Evolutionary conservation across 2,329 filamentous ascomycete genomes (phyloP), one percentile per base, ranked within the genome.

Genomic region (Zalaria sp.): DNA sequence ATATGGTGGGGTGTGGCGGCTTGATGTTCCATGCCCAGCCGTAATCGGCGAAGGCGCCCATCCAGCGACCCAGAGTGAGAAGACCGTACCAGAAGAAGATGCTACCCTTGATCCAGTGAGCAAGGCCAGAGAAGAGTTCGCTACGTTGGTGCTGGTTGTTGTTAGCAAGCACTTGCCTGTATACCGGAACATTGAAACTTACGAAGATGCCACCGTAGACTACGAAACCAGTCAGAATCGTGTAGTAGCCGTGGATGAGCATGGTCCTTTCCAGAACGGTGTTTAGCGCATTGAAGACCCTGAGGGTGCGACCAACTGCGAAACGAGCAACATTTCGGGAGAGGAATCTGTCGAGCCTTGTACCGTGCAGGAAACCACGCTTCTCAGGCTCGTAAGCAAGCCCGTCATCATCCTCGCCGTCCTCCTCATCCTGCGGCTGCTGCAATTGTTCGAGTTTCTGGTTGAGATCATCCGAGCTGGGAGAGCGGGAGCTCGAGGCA

Each of bases 1-100:
- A 70, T 18, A 75, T 69, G n/a, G 75, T 57, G 10, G 65, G 64
- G 46, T 61, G 58, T 5, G 65, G 56, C 5, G 84, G 84, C 47
- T 82, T 81, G 47, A 86, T 62, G 53, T 94, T 94, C 88, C 87
- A 94, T 0, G 86, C 83, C 88, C 88, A 94, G 49, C 87, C 88
- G 43, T 88, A 71, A 45, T 93, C 83, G 44, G 82, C 81, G 58
- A 91, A 94, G 58, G 81, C 81, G 27, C 88, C 88, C 52, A 84
- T 75, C 81, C 85, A 93, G 44, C 88, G 79, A 26, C 84, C 85
- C 3, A 94, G 69, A 0, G 83, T 93, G 46, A 94, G 64, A 26
- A 93, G 63, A 5, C 88, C 87, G 47, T 91, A 83, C 79, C 84
- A 88, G 64, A 94, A 84, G 67, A 95, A 94, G 39, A 94, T 81